Conservation (phyloP, 495 filamentous ascomycete species). For the Lasiosphaeris hirsuta region DNA sequence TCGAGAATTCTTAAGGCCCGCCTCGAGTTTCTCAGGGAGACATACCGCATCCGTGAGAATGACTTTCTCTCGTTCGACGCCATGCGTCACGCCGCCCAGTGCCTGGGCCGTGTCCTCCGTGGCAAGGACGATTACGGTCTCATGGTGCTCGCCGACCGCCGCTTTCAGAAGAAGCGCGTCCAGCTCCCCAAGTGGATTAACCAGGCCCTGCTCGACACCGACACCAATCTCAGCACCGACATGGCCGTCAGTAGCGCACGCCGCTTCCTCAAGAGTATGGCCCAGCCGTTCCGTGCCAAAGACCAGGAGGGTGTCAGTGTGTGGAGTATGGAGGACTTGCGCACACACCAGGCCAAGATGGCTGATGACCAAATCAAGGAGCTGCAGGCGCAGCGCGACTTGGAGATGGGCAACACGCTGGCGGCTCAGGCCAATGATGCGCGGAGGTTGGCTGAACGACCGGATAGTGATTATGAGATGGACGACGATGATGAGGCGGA, state of each 20-base stretch:
- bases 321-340: constrained; percentile 78
- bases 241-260: constrained; percentile 89
- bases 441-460: constrained; percentile 4
- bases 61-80: constrained; percentile 99
- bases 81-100: constrained; percentile 97
- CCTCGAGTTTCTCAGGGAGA: constrained; percentile 93
- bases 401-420: constrained; percentile 10
- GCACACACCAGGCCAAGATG: constrained; percentile 71
- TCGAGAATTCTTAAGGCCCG: constrained; percentile 95
- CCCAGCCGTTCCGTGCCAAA: constrained; percentile 75
- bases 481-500: constrained; percentile 59
- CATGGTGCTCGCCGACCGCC: constrained; percentile 93
- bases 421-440: constrained; percentile 17
- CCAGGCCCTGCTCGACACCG: constrained; percentile 76
- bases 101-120: constrained; percentile 88
- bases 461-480: constrained; percentile 53
- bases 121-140: constrained; percentile 99
- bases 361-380: constrained; percentile 57
- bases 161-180: constrained; percentile 82
- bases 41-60: constrained; percentile 93
- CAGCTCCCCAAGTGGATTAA: constrained; percentile 98
- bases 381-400: constrained; percentile 29
- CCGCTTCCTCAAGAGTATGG: constrained; percentile 86
- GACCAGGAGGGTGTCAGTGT: constrained; percentile 90
- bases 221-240: constrained; percentile 87